Conservation (phyloP, 2,329 filamentous ascomycete species). For the Ophiocordyceps camponoti-rufipedis region DNA sequence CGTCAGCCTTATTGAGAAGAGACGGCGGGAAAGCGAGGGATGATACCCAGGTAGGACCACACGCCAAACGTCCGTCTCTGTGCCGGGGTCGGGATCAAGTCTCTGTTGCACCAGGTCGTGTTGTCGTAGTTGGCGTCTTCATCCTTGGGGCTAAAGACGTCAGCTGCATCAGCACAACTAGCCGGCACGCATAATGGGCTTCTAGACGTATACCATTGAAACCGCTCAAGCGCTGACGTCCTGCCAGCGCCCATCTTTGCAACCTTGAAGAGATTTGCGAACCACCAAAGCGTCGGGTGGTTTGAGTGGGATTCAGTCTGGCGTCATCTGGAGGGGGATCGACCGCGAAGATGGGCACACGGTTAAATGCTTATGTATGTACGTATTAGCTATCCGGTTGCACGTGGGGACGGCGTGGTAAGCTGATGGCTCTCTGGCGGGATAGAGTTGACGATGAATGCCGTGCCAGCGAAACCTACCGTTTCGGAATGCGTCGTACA, state of each 20-base stretch:
- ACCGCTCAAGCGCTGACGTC: not conserved
- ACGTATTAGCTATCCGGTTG: too few species aligned
- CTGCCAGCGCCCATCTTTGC: not conserved
- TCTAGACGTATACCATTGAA: not conserved
- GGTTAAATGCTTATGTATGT: too few species aligned
- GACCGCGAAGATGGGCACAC: not conserved
- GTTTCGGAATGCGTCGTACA: too few species aligned
- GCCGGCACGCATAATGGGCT: constrained; percentile 1
- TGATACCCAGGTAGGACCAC: constrained; percentile 9
- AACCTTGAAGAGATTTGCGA: not conserved
- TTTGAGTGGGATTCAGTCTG: not conserved
- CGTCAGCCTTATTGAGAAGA: not conserved
- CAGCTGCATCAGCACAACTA: not conserved
- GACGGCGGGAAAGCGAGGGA: too few species aligned
- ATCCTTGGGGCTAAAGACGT: constrained; percentile 7
- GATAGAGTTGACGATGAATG: too few species aligned
- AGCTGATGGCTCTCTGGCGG: too few species aligned
- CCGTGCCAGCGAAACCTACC: too few species aligned
- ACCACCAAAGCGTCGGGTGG: not conserved
- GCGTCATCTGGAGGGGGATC: not conserved
- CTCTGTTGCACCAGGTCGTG: constrained; percentile 14
- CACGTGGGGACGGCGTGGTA: too few species aligned
- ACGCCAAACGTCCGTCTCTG: constrained; percentile 9
- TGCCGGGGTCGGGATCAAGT: constrained; percentile 12
- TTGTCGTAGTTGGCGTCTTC: constrained; percentile 12